Base-by-base conservation (phyloP, 2,329 filamentous ascomycete genomes). In the Alternaria sp. region DNA sequence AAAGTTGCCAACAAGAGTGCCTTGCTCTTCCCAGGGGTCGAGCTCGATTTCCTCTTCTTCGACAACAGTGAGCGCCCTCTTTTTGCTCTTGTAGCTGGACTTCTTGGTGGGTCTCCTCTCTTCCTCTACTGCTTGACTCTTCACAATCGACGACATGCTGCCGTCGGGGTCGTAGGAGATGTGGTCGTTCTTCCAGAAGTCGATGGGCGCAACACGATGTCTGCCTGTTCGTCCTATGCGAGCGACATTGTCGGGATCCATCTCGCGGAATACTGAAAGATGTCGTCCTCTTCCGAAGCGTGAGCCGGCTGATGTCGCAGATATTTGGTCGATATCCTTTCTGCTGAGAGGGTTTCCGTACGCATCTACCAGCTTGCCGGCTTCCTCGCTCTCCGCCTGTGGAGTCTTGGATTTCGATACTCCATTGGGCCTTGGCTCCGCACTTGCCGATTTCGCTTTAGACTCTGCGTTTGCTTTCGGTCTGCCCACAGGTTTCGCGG, bases 161-260 rank as follows among this genome's bases (percentile, higher is more conserved):
- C 89, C 88, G 23, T 88, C 86, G 17, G 86, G 84, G 55, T 90
- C 89, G 73, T 89, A 92, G 21, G 93, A 87, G 50, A 91, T 88
- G 57, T 87, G 88, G 77, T 98, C 95, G 69, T 93, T 93, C 72
- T 89, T 89, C 95, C 95, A 98, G 77, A 87, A 97, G 25, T 92
- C 89, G 32, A 97, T 81, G 0, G 94, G 96, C 64, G 88, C 88
- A 65, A 93, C 90, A 10, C 92, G 93, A 56, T 89, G 88, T 60
- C 96, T 88, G 3, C 93, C 94, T 12, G 91, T 95, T 57, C 93
- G 89, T 26, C 71, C 74, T 12, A 76, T 62, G 0, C 67, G 67
- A 25, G 72, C 70, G 47, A 74, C 63, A 26, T 72, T 64, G 10
- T 77, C 73, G 25, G 75, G 74, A 21, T 73, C 74, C 52, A 79